Percentiles rank a stretch among this genome's conserved stretches.
phyloP scores from a whole-genome alignment of 1,284 basidiomycete genomes.

The Athelia psychrophila region DNA sequence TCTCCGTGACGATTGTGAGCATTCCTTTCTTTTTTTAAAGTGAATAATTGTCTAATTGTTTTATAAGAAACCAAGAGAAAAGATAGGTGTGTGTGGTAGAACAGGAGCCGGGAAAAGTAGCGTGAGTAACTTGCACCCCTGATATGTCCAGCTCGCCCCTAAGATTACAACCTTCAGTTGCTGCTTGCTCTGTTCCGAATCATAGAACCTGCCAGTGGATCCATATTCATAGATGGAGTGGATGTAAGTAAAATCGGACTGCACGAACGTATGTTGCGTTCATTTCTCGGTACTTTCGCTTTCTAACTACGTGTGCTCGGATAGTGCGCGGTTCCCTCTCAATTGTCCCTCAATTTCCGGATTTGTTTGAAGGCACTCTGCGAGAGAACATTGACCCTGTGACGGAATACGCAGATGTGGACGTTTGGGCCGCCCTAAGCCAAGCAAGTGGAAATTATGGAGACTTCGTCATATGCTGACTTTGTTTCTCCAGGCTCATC shows the following conservation, averaged over 20 bases:
- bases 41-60: background rate
- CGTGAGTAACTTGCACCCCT: slow-evolving; percentile 39
- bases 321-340: slow-evolving; percentile 73
- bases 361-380: slow-evolving; percentile 85
- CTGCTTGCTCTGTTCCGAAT: slow-evolving; percentile 75
- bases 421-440: slow-evolving; percentile 81
- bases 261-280: slow-evolving; percentile 58
- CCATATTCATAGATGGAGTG: slow-evolving; percentile 81
- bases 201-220: slow-evolving; percentile 79
- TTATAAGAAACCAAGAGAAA: slow-evolving; percentile 67
- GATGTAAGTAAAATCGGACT: slow-evolving; percentile 85
- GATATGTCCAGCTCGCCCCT: no score
- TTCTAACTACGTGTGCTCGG: slow-evolving; percentile 5
- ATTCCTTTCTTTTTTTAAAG: background rate
- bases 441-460: slow-evolving; percentile 44
- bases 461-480: background rate
- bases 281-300: background rate
- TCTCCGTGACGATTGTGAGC: slow-evolving; percentile 65
- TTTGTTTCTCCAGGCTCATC: slow-evolving; percentile 45
- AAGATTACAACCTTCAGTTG: no score
- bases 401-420: slow-evolving; percentile 66
- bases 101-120: slow-evolving; percentile 95
- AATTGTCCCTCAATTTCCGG: slow-evolving; percentile 85
- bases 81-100: slow-evolving; percentile 83
- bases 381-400: slow-evolving; percentile 85